These are phyloP conservation scores for Plasmopara halstedii DNA, from an alignment of 352 stramenopile genomes.

Conservation along the genomic window DNA sequence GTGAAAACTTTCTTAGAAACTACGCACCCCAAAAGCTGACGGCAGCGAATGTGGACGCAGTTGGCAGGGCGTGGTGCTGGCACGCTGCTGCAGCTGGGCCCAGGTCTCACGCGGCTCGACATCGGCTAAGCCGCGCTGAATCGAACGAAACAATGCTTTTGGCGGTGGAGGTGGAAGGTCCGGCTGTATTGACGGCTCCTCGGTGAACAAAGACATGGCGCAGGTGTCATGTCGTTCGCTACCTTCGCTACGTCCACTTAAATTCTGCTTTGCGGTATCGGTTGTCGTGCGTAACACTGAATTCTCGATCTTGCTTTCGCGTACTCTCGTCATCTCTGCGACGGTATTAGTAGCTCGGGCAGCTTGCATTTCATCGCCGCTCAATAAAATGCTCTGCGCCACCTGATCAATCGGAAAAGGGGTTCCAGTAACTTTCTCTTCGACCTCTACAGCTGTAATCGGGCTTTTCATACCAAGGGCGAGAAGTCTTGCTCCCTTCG, in stretches of 20 bases:
- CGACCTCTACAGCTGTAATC: constrained; percentile 1
- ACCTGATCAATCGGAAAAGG: not conserved
- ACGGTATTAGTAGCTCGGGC: not conserved
- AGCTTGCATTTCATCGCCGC: not conserved
- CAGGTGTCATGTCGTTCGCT: not conserved
- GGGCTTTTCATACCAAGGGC: not conserved
- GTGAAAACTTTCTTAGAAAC: too few species aligned
- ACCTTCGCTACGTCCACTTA: not conserved
- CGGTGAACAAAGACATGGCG: constrained; percentile 8
- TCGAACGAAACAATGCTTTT: constrained; percentile 2
- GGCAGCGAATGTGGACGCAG: constrained; percentile 43
- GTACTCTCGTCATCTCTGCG: not conserved
- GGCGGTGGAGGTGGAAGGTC: constrained; percentile 25
- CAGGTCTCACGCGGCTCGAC: constrained; percentile 50
- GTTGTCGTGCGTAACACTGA: constrained; percentile 1
- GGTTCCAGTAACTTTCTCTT: constrained; percentile 14
- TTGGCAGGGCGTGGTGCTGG: constrained; percentile 31
- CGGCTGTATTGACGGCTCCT: not conserved
- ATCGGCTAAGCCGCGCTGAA: constrained; percentile 1
- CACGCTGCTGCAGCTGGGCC: constrained; percentile 51
- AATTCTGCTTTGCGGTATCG: not conserved
- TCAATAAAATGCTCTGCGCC: constrained; percentile 14
- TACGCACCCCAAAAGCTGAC: constrained; percentile 31
- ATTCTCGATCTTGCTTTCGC: not conserved
- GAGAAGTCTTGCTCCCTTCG: too few species aligned